Evolutionary conservation across 208 protist genomes (phyloP), one percentile per base, ranked within the genome.

Genomic region (Crithidia mellificae): DNA sequence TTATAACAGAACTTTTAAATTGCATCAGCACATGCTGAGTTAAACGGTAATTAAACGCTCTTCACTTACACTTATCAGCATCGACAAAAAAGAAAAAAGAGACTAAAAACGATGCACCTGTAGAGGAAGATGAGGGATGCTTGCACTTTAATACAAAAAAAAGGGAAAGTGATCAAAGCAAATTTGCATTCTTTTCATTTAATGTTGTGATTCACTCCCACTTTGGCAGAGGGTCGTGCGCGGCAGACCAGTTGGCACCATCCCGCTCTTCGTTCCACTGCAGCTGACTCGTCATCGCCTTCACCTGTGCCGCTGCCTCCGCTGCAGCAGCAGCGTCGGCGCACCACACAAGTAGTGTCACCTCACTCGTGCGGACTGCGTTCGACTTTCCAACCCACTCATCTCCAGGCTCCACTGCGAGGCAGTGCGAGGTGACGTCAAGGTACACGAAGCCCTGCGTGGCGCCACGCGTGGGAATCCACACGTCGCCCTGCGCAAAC

Each of bases 361-460:
- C 46, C 19, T 66, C 55, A 69, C 68, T 85, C 25, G 39, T 63
- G 12, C 70, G 78, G 24, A 36, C 56, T 24, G 43, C 29, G 39
- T 74, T 62, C 6, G 52, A 50, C 41, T 29, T 24, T 3, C 47
- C 54, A 17, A 50, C 46, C 63, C 71, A 67, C 30, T 61, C 51
- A 20, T 80, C 62, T 29, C 84, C 82, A 17, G 76, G 78, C 53
- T 85, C 80, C 55, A 88, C 59, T 22, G 55, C 38, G n/a, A 91
- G 54, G 72, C 85, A 88, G 25, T 78, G 68, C 24, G 62, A 76
- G 20, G 41, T 34, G 25, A 53, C 56, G 34, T 91, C 78, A 12
- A 87, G 73, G 19, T 51, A 65, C 36, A 87, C 59, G 11, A 64
- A 49, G 15, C 74, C 78, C 50, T 74, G 59, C 53, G 52, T 49